Evolutionary conservation across 805 yeast genomes (phyloP), one percentile per base, ranked within the genome.

Genomic region (Nakazawaea sp.): DNA sequence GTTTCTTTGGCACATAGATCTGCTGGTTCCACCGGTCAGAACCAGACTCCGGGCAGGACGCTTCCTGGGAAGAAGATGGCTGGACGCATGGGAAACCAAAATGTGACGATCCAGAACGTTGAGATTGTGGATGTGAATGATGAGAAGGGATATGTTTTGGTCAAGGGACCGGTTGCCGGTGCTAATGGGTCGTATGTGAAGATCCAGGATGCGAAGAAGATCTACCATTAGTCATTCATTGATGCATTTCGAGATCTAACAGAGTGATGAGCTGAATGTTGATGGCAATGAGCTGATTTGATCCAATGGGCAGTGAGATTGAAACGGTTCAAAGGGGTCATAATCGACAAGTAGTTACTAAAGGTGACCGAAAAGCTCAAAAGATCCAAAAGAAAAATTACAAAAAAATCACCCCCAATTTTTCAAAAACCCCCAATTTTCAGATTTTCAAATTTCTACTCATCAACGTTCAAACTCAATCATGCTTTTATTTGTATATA

Each of bases 11-110:
- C 90, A 26, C 97, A 92, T 59, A 82, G 98, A 72, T 79, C 88
- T 41, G 95, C 95, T 51, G 98, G 98, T 73, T 89, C 97, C 23
- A 88, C 83, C 51, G 98, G 98, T 75, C 87, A 81, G 59, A 84
- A 85, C 53, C 95, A 92, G 47, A 82, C 86, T 44, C 98, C 98
- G 11, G 97, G 96, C 53, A 83, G 98, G 67, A 86, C 88, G 36
- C 67, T 88, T 44, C 97, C 97, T 12, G 97, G 97, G 18, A 89
- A 86, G 66, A 90, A 88, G 63, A 90, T 92, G 98, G 95, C 97
- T 26, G 98, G 98, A 46, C 84, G 85, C 59, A 81, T 89, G 92
- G 98, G 98, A 47, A 80, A 75, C 44, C 69, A 73, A 38, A 68
- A 66, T 48, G 72, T 75, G 43, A 90, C 97, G 3, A 73, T 78